phyloP scores from a whole-genome alignment of 331 rosid species.

The Spiraea crenata region DNA sequence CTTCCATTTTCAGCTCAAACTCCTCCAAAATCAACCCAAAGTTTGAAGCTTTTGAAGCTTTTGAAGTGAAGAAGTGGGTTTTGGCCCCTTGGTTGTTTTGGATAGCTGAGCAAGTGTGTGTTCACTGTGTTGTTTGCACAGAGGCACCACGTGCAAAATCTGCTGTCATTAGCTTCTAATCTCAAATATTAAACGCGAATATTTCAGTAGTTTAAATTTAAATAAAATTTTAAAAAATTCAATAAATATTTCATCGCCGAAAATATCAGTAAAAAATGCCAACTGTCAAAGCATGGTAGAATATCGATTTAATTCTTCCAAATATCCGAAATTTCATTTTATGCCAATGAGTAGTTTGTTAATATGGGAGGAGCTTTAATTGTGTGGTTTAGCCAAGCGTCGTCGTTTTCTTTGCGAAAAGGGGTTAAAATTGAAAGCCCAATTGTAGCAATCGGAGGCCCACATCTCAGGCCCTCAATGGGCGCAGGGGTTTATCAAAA shows the following conservation, averaged over 20 bases:
- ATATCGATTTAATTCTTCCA: too few species aligned
- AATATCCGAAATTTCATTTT: too few species aligned
- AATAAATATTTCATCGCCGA: too few species aligned
- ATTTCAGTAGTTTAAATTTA: too few species aligned
- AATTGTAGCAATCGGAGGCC: background rate
- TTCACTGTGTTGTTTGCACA: background rate
- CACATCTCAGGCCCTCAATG: background rate
- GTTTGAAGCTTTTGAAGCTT: background rate
- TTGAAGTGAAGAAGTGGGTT: background rate
- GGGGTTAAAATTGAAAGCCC: background rate
- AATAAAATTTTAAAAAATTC: too few species aligned
- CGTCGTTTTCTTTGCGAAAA: background rate
- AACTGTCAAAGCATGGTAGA: too few species aligned
- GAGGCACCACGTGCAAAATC: constrained; percentile 15
- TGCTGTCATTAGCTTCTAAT: background rate
- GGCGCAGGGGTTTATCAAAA: constrained; percentile 25
- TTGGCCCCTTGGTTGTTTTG: constrained; percentile 11
- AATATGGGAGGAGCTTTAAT: too few species aligned
- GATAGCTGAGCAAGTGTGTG: background rate
- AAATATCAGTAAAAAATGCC: too few species aligned
- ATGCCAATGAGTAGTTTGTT: too few species aligned
- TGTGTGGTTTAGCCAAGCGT: background rate
- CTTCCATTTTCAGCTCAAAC: constrained; percentile 32
- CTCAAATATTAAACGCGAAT: too few species aligned
- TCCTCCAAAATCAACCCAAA: background rate